These are phyloP conservation scores for Eucalyptus tenuipes DNA, from an alignment of 345 rosid genomes.

Conservation along the genomic window DNA sequence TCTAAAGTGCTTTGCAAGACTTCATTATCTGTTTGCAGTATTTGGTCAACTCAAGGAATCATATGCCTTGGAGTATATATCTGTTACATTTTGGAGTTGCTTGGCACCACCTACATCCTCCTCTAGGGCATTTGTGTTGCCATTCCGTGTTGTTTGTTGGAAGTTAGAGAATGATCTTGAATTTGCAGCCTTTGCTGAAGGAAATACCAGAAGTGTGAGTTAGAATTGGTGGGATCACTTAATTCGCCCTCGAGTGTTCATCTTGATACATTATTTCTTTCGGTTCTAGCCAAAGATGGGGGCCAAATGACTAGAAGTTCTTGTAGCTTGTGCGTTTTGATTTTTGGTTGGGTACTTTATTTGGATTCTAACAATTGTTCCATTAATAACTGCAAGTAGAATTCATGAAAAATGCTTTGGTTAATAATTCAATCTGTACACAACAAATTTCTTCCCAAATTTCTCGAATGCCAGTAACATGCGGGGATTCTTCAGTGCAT, in stretches of 20 bases:
- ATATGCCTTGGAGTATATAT: no score
- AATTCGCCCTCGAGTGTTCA: not conserved
- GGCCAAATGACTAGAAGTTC: not conserved
- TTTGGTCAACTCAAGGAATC: not conserved
- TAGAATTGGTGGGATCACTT: not conserved
- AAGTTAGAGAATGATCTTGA: not conserved
- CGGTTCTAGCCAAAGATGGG: not conserved
- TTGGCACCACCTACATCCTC: no score
- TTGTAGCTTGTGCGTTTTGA: not conserved
- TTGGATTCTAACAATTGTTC: not conserved
- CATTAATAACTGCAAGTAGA: not conserved
- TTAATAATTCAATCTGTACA: no score
- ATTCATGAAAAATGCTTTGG: not conserved
- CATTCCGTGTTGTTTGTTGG: not conserved
- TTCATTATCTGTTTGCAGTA: not conserved
- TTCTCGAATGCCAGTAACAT: not conserved
- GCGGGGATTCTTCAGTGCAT: not conserved
- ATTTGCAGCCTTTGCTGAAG: not conserved
- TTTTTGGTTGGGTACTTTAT: not conserved
- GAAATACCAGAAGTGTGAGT: not conserved
- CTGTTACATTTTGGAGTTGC: no score
- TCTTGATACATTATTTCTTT: not conserved
- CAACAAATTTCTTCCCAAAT: not conserved
- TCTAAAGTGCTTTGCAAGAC: not conserved
- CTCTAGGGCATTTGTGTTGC: not conserved